Evolutionary conservation across 345 rosid species (phyloP).

Genomic region (Geranium rotundifolium): DNA sequence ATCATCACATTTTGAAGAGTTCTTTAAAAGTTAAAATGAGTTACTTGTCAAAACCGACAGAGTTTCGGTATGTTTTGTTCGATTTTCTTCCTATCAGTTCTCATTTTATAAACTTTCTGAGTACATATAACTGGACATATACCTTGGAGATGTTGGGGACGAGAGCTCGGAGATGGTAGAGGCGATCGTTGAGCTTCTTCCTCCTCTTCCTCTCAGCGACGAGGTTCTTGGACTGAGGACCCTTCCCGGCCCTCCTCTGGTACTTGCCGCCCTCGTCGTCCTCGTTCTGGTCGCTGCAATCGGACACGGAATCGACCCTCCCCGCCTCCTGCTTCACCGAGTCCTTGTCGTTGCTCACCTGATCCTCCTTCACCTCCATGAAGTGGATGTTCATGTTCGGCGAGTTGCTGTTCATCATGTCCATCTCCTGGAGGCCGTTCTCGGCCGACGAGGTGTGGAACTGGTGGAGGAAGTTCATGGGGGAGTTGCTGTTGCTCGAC

Average conservation of each 20-base stretch:
- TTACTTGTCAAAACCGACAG: too few species aligned
- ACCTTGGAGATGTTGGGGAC: constrained; percentile 85
- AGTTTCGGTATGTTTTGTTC: too few species aligned
- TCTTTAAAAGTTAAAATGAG: too few species aligned
- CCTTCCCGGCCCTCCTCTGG: constrained; percentile 38
- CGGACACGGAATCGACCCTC: constrained; percentile 48
- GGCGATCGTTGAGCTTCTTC: constrained; percentile 85
- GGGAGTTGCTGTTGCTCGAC: constrained; percentile 11
- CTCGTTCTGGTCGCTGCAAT: constrained; percentile 58
- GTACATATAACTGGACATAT: too few species aligned
- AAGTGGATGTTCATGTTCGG: constrained; percentile 17
- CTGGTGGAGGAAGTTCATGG: constrained; percentile 37
- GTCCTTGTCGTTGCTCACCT: constrained; percentile 25
- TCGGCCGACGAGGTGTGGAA: constrained; percentile 16
- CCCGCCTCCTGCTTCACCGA: constrained; percentile 36
- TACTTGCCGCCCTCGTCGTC: constrained; percentile 34
- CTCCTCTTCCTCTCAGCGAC: constrained; percentile 83
- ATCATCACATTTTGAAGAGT: too few species aligned
- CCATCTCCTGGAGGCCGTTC: constrained; percentile 27
- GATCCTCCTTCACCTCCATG: constrained; percentile 20
- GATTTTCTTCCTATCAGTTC: too few species aligned
- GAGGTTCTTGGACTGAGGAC: constrained; percentile 64
- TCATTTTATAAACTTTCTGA: too few species aligned
- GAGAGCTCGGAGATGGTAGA: constrained; percentile 61
- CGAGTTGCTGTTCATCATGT: constrained; percentile 8